Evolutionary conservation across 371 early-diverging fungal genomes (phyloP).

Genomic region (Mortierella sp.): DNA sequence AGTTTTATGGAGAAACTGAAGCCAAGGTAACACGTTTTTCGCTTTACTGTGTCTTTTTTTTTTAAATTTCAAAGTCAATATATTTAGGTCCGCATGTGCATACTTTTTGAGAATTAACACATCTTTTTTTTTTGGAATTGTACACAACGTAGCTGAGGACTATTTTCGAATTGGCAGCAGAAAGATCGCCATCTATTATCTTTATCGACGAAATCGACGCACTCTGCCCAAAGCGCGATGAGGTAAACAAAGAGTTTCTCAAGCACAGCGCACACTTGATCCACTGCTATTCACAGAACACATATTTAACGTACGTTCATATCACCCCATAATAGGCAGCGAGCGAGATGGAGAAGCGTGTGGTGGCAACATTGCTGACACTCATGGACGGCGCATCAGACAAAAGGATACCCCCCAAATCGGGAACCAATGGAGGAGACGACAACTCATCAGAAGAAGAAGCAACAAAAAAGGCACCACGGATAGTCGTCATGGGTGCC

Average conservation of each 20-base stretch:
- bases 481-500: conserved; percentile 95
- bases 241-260: conserved; percentile 57
- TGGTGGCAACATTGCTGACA: conserved; percentile 98
- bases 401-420: conserved; percentile 22
- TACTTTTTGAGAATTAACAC: not conserved
- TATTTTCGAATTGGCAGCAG: conserved; percentile 88
- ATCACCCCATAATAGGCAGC: conserved; percentile 61
- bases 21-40: conserved; percentile 69
- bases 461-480: conserved; percentile 15
- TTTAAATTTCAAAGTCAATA: not conserved
- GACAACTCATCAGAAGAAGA: not conserved
- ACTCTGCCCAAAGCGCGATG: conserved; percentile 93
- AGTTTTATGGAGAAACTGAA: conserved; percentile 98
- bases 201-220: conserved; percentile 99
- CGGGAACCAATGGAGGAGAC: conserved; percentile 8
- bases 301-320: too few relatives aligned
- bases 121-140: not conserved
- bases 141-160: conserved; percentile 69
- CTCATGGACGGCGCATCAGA: conserved; percentile 93
- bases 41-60: not conserved
- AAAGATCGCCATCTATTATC: conserved; percentile 92
- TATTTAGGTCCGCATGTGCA: not conserved
- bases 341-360: conserved; percentile 86
- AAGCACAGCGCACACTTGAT: not conserved
- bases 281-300: not conserved